A percentile compares a stretch with the other conserved stretches of the same genome.
Conservation (phyloP, 2,329 filamentous ascomycete species). For the Lachnellula hyalina region DNA sequence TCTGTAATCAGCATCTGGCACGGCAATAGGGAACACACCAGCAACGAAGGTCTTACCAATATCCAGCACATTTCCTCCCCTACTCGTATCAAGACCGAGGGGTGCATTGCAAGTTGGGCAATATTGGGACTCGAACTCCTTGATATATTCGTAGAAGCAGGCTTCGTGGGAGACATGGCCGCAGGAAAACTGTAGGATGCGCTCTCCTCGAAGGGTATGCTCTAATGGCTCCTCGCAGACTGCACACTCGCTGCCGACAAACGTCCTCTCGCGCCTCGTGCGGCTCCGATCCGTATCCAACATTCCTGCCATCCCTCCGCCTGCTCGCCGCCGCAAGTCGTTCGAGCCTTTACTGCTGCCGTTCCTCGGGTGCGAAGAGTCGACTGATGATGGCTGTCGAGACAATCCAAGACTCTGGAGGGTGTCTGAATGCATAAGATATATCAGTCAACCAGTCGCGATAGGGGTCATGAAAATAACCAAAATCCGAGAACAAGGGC, state of each 20-base stretch:
- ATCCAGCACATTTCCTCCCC: conserved; percentile 87
- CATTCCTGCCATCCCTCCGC: conserved; percentile 51
- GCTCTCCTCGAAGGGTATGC: conserved; percentile 88
- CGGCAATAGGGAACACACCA: conserved; percentile 28
- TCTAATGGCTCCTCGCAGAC: conserved; percentile 96
- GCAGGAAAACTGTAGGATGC: conserved; percentile 92
- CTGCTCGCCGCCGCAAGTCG: conserved; percentile 25
- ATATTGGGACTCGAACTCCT: conserved; percentile 87
- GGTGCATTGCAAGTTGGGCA: conserved; percentile 93
- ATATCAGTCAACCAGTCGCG: no score
- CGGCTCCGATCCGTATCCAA: conserved; percentile 73
- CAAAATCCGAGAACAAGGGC: no score
- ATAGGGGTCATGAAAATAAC: no score
- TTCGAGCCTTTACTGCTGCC: conserved; percentile 5
- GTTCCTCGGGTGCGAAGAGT: conserved; percentile 12
- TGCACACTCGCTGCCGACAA: conserved; percentile 89
- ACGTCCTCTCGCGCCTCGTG: conserved; percentile 83
- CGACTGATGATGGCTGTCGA: conserved; percentile 8
- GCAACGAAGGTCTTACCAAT: conserved; percentile 56
- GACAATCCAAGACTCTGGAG: conserved; percentile 5
- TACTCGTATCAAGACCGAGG: conserved; percentile 82
- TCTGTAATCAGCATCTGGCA: conserved; percentile 18
- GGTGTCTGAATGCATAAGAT: conserved; percentile 9
- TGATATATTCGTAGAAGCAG: conserved; percentile 98
- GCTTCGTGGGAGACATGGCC: conserved; percentile 97